Percentiles rank a stretch among this genome's conserved stretches.
phyloP scores from a whole-genome alignment of 2,329 filamentous ascomycete species.

The Diaporthe citri region DNA sequence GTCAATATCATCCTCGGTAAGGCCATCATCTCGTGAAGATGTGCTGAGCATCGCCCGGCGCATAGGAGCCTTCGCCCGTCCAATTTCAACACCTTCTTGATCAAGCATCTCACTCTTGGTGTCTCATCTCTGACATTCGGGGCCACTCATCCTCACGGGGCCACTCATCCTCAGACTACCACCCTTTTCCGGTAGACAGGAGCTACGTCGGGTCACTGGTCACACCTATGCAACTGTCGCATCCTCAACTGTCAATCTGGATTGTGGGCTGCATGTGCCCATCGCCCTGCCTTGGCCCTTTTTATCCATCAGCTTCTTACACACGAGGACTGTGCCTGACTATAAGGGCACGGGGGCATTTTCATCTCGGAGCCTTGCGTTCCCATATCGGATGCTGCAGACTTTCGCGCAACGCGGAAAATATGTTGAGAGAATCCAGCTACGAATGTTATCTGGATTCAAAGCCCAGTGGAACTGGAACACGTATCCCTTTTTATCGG shows the following conservation, averaged over 20 bases:
- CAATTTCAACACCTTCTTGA: not conserved
- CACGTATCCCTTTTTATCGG: not conserved
- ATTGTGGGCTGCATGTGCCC: not conserved
- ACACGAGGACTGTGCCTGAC: too few species aligned
- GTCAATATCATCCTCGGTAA: constrained; percentile 26
- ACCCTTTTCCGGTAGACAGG: too few species aligned
- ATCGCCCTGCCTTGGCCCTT: not conserved
- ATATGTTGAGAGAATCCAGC: not conserved
- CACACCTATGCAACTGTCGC: not conserved
- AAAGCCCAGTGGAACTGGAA: too few species aligned
- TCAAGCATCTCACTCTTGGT: constrained; percentile 1
- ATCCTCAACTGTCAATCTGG: not conserved
- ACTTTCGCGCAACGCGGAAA: too few species aligned
- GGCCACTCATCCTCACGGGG: not conserved
- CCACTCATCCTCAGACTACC: not conserved
- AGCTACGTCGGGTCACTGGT: not conserved
- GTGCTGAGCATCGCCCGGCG: not conserved
- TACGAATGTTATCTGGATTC: rapidly evolving
- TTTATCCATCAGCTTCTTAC: not conserved
- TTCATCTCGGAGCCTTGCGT: too few species aligned
- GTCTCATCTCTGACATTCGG: constrained; percentile 8
- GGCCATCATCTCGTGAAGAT: constrained; percentile 9
- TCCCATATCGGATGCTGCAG: too few species aligned
- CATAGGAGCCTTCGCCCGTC: not conserved
- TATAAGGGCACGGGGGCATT: not conserved